A percentile compares a stretch with the other conserved stretches of the same genome.
These are phyloP conservation scores for Aaosphaeria arxii DNA, from an alignment of 2,329 filamentous ascomycete genomes.

Conservation along the genomic window DNA sequence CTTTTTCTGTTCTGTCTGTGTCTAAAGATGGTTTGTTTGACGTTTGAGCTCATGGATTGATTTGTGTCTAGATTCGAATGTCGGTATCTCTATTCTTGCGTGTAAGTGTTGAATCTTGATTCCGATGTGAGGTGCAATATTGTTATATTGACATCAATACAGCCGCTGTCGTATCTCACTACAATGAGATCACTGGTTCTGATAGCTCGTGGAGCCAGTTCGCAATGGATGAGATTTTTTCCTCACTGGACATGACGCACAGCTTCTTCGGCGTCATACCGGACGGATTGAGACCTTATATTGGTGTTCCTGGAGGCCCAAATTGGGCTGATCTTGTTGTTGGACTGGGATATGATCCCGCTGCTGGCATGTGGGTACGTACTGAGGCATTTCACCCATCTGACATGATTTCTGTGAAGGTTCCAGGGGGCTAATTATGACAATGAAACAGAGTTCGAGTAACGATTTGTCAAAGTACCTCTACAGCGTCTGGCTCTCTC, in stretches of 20 bases:
- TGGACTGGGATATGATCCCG: conserved; percentile 28
- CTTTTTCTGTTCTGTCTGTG: background rate
- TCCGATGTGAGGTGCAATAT: background rate
- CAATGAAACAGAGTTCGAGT: conserved; percentile 13
- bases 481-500: conserved; percentile 21
- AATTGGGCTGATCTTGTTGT: conserved; percentile 26
- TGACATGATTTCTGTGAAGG: background rate
- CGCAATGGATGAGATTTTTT: conserved; percentile 14
- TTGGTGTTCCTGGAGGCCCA: conserved; percentile 22
- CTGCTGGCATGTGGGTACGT: conserved; percentile 24
- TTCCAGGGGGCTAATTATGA: background rate
- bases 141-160: background rate
- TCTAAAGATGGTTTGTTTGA: background rate
- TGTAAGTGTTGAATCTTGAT: conserved; percentile 4
- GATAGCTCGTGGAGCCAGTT: conserved; percentile 21
- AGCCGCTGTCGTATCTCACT: conserved; percentile 21
- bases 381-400: background rate
- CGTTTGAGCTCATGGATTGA: background rate
- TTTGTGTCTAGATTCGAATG: conserved; percentile 21
- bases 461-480: conserved; percentile 27
- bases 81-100: conserved; percentile 23
- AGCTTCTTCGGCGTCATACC: conserved; percentile 23
- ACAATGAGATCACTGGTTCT: conserved; percentile 15
- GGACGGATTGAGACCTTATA: conserved; percentile 10
- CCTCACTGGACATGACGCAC: conserved; percentile 22